phyloP scores from a whole-genome alignment of 2,329 filamentous ascomycete species.

The Daldinia sp. region DNA sequence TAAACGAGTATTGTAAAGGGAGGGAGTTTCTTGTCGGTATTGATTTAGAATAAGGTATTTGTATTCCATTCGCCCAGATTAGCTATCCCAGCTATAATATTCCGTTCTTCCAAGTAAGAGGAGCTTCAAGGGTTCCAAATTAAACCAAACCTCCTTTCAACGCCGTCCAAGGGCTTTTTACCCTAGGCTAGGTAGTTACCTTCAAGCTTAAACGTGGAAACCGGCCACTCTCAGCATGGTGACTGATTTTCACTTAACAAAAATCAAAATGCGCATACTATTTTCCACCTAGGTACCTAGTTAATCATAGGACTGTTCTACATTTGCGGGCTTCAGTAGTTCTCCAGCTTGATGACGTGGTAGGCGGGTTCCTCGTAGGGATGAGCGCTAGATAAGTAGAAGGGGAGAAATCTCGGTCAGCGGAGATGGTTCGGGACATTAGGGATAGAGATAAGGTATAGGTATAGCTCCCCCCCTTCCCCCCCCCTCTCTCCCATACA shows the following conservation, averaged over 20 bases:
- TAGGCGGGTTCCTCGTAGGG: conserved; percentile 67
- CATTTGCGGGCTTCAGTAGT: conserved; percentile 50
- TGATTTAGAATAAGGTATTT: background rate
- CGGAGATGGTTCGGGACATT: background rate
- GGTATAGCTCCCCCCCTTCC: background rate
- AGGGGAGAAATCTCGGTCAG: background rate
- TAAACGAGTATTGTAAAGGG: background rate
- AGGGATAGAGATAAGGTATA: background rate
- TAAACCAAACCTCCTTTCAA: too few relatives aligned
- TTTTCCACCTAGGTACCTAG: too few relatives aligned
- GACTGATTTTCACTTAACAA: too few relatives aligned
- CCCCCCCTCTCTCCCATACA: too few relatives aligned
- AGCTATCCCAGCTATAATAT: background rate
- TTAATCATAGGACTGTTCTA: too few relatives aligned
- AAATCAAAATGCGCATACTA: too few relatives aligned
- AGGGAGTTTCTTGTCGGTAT: background rate
- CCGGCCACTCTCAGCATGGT: too few relatives aligned
- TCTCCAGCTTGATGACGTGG: conserved; percentile 61
- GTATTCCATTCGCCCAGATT: background rate
- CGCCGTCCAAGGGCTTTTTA: too few relatives aligned
- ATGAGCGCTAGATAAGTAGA: conserved; percentile 55
- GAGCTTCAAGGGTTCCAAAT: too few relatives aligned
- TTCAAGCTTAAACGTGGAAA: too few relatives aligned
- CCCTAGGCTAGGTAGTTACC: too few relatives aligned
- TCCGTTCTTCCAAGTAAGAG: too few relatives aligned